Conservation (phyloP, 768 basidiomycete species). For the Arthromyces matolae region DNA sequence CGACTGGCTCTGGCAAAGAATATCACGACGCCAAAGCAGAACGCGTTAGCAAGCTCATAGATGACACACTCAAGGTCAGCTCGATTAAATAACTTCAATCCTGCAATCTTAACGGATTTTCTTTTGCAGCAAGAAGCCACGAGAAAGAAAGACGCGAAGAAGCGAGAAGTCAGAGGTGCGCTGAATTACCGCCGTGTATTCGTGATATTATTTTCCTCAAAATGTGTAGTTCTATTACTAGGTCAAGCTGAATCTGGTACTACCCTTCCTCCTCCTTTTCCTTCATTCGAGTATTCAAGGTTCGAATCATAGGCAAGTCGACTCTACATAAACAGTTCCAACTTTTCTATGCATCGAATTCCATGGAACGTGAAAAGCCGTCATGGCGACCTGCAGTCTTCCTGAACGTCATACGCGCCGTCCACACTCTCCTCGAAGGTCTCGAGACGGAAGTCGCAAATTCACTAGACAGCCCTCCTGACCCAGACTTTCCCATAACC, state of each 20-base stretch:
- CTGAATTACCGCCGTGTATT: neutral
- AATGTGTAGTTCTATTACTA: constrained; percentile 16
- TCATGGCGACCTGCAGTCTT: constrained; percentile 16
- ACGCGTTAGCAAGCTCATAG: constrained; percentile 14
- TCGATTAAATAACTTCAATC: neutral
- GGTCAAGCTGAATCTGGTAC: constrained; percentile 18
- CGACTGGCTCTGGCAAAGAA: constrained; percentile 8
- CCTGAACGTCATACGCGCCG: constrained; percentile 15
- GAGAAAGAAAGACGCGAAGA: constrained; percentile 10
- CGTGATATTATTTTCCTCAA: constrained; percentile 1
- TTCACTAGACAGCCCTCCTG: constrained; percentile 12
- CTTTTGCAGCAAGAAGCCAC: constrained; percentile 10
- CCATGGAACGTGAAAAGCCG: constrained; percentile 16
- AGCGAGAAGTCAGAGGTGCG: constrained; percentile 14
- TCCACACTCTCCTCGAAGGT: constrained; percentile 12
- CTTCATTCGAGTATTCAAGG: neutral
- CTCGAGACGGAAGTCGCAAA: constrained; percentile 7
- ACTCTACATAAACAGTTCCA: constrained; percentile 19
- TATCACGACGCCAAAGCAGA: constrained; percentile 11
- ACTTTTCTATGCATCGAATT: constrained; percentile 2
- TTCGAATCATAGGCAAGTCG: constrained; percentile 12
- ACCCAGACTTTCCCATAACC: constrained; percentile 9
- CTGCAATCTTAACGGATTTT: too few species aligned
- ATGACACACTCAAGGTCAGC: constrained; percentile 15
- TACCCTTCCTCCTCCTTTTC: neutral